Conservation (phyloP, 2,329 filamentous ascomycete genomes). For the Exophiala sp. region DNA sequence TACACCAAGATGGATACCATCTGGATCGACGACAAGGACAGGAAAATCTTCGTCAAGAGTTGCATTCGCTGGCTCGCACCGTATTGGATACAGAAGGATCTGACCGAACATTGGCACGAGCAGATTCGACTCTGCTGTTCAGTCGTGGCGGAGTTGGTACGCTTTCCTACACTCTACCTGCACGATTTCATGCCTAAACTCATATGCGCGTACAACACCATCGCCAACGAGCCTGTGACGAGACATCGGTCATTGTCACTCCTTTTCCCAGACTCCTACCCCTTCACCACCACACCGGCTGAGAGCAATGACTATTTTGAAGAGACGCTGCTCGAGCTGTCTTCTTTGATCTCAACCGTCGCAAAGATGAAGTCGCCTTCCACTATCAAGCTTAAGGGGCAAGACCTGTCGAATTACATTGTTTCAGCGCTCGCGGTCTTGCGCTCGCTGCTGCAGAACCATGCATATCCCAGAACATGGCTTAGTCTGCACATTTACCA, state of each 20-base stretch:
- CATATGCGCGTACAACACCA: conserved; percentile 77
- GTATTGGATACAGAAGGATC: conserved; percentile 75
- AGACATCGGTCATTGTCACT: conserved; percentile 64
- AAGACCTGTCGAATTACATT: conserved; percentile 48
- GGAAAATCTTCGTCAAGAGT: conserved; percentile 66
- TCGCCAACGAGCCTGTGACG: conserved; percentile 60
- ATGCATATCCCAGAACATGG: conserved; percentile 86
- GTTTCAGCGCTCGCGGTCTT: conserved; percentile 75
- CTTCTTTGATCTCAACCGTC: conserved; percentile 76
- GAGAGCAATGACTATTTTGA: conserved; percentile 62
- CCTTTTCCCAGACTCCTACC: conserved; percentile 83
- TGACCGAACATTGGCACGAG: conserved; percentile 82
- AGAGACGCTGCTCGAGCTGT: conserved; percentile 81
- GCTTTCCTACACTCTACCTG: conserved; percentile 70
- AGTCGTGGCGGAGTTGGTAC: conserved; percentile 77
- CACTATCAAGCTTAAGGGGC: conserved; percentile 54
- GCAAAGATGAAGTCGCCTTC: conserved; percentile 70
- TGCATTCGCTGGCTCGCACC: conserved; percentile 87
- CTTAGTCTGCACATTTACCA: conserved; percentile 89
- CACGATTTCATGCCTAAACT: conserved; percentile 87
- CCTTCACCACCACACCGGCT: conserved; percentile 70
- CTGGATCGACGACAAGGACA: conserved; percentile 72
- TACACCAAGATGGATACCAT: conserved; percentile 70
- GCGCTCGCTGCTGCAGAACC: conserved; percentile 80
- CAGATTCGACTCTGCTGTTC: conserved; percentile 92